phyloP scores from a whole-genome alignment of 2,329 filamentous ascomycete genomes.

The Fusarium chaquense region DNA sequence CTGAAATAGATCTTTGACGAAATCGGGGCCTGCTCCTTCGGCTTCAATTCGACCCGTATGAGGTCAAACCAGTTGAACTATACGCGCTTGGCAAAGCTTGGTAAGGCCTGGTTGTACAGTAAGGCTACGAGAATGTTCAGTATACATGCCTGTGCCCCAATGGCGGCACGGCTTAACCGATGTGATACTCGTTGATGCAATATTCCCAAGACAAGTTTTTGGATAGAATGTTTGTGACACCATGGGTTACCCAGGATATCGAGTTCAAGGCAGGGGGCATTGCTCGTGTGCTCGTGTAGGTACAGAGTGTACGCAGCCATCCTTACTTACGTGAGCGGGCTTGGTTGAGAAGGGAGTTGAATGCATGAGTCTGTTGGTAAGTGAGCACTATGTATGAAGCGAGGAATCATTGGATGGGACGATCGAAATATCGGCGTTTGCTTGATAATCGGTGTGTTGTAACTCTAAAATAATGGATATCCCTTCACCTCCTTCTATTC shows the following conservation, averaged over 20 bases:
- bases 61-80: background rate
- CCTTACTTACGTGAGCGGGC: constrained; percentile 13
- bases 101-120: constrained; percentile 13
- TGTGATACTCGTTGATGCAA: constrained; percentile 14
- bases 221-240: constrained; percentile 24
- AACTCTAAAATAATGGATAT: background rate
- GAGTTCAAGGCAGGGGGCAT: constrained; percentile 5
- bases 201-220: constrained; percentile 18
- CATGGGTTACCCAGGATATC: constrained; percentile 8
- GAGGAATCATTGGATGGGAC: background rate
- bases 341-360: background rate
- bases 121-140: constrained; percentile 20
- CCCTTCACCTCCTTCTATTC: constrained; percentile 15
- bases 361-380: constrained; percentile 2
- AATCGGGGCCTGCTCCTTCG: background rate
- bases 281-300: constrained; percentile 14
- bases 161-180: constrained; percentile 27
- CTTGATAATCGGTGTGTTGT: background rate
- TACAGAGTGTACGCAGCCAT: background rate
- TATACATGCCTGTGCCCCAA: constrained; percentile 7
- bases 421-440: background rate
- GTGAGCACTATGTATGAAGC: background rate
- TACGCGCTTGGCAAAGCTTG: constrained; percentile 1
- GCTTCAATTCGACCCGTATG: background rate
- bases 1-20: constrained; percentile 2